phyloP scores from a whole-genome alignment of 2,329 filamentous ascomycete species.

The Dactylonectria macrodidyma region DNA sequence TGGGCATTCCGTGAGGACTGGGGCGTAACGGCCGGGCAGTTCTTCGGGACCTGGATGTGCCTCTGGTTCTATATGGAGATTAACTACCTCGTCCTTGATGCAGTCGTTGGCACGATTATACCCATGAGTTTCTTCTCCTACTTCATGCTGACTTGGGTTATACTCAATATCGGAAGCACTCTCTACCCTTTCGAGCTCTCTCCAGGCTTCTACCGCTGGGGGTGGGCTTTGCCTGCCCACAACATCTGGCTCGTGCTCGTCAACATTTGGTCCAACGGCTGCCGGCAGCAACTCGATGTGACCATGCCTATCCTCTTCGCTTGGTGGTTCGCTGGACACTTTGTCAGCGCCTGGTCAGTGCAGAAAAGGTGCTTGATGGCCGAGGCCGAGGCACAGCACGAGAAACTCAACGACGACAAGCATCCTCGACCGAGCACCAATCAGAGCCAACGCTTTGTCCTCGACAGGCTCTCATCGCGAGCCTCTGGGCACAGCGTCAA shows the following conservation, averaged over 20 bases:
- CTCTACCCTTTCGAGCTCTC: slow-evolving; percentile 56
- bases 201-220: slow-evolving; percentile 57
- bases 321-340: no score
- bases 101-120: slow-evolving; percentile 41
- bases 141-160: slow-evolving; percentile 58
- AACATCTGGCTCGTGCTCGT: no score
- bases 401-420: not conserved
- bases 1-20: slow-evolving; percentile 61
- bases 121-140: slow-evolving; percentile 57
- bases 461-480: not conserved
- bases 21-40: slow-evolving; percentile 51
- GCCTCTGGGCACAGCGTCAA: not conserved
- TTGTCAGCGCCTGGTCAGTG: no score
- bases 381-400: not conserved
- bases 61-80: slow-evolving; percentile 58
- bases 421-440: not conserved
- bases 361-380: slow-evolving; percentile 12
- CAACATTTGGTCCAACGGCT: no score
- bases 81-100: slow-evolving; percentile 59
- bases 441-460: slow-evolving; percentile 1
- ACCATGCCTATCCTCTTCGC: no score
- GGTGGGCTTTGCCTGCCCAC: slow-evolving; percentile 34
- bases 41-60: slow-evolving; percentile 46
- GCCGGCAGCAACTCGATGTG: no score
- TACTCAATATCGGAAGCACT: slow-evolving; percentile 55